Evolutionary conservation across 2,329 filamentous ascomycete genomes (phyloP), one percentile per base, ranked within the genome.

Genomic region (Beauveria sp.): DNA sequence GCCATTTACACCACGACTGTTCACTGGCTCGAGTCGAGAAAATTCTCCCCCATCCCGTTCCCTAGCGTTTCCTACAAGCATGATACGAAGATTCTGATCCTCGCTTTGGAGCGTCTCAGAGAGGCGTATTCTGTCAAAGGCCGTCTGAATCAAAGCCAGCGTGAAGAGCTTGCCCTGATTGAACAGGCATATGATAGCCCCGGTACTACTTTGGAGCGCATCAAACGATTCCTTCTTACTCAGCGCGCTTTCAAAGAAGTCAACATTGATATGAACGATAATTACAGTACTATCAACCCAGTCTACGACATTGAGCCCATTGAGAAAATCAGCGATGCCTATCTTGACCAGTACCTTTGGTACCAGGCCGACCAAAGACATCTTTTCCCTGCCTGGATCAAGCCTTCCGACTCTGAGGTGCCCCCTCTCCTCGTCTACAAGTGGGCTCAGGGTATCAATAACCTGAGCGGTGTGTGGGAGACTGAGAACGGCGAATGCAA

Each of bases 221-320:
- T 99, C 78, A 99, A 99, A 81, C 89, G 95, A 54, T 98, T 98
- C 80, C 80, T 99, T 65, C 85, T 99, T 50, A 99, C 96, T 0
- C 95, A 99, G 72, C 86, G 95, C 73, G 95, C 96, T 1, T 99
- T 99, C 83, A 99, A 99, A 77, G 95, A 99, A 76, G 95, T 99
- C 50, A 95, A 93, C 60, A 99, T 99, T 67, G 95, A 99, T 72
- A 99, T 99, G 95, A 99, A 99, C 74, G 95, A 99, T 78, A 99
- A 99, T 71, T 99, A 99, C 78, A 98, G 87, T 80, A 93, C 91
- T 20, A 99, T 99, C 79, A 99, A 99, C 71, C 96, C 95, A 0
- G 95, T 99, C 1, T 99, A 99, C 72, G 95, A 99, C 67, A 95
- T 99, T 63, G 96, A 99, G 76, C 95, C 95, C 0, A 97, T 99